Percentiles rank a stretch among this genome's conserved stretches.
phyloP scores from a whole-genome alignment of 1,139 yeast genomes.

The Candida glucosophila region DNA sequence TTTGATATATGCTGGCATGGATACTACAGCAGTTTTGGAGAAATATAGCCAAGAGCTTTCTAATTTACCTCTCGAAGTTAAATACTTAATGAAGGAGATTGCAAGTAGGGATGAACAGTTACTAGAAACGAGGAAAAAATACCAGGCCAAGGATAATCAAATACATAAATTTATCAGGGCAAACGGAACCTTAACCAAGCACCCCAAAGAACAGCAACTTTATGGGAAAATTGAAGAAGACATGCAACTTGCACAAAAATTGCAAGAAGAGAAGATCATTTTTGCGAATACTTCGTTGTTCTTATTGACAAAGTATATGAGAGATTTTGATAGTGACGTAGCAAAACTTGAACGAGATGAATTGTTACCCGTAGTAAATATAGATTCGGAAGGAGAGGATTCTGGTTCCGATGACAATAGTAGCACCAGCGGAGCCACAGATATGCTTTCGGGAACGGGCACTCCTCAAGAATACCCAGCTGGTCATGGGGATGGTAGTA shows the following conservation, averaged over 20 bases:
- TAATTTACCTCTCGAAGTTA: conserved; percentile 85
- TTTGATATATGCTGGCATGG: conserved; percentile 21
- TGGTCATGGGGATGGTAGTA: conserved; percentile 5
- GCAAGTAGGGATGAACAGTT: conserved; percentile 60
- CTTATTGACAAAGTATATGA: conserved; percentile 64
- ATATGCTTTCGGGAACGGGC: conserved; percentile 21
- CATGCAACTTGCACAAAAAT: conserved; percentile 45
- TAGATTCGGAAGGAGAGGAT: conserved; percentile 22
- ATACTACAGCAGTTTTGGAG: conserved; percentile 41
- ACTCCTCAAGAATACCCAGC: conserved; percentile 19
- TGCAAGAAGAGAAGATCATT: conserved; percentile 73
- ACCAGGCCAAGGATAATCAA: conserved; percentile 65
- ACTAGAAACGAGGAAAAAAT: conserved; percentile 58
- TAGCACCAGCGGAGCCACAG: conserved; percentile 12
- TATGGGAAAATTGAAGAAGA: conserved; percentile 65
- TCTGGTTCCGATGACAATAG: conserved; percentile 8
- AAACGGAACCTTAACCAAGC: conserved; percentile 72
- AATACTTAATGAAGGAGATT: conserved; percentile 72
- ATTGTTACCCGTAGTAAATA: conserved; percentile 56
- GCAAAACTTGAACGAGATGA: conserved; percentile 75
- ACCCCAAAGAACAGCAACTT: conserved; percentile 73
- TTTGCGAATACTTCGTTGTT: conserved; percentile 80
- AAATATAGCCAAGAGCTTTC: conserved; percentile 50
- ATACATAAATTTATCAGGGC: conserved; percentile 77
- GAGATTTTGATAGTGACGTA: conserved; percentile 66